These are phyloP conservation scores for Daldinia loculata DNA, from an alignment of 495 filamentous ascomycete species.

Conservation along the genomic window DNA sequence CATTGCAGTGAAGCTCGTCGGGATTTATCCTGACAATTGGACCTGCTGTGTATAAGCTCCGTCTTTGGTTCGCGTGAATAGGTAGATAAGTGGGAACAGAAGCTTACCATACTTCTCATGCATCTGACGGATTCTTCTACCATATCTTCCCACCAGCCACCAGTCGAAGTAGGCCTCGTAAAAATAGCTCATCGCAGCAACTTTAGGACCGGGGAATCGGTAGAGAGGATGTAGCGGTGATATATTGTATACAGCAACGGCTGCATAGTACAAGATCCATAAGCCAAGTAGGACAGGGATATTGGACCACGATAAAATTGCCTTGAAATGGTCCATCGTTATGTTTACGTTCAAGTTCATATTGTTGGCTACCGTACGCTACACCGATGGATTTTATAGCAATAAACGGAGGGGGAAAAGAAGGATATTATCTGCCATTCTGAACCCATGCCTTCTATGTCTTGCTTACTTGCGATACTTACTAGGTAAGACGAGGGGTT, in stretches of 20 bases:
- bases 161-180: constrained; percentile 60
- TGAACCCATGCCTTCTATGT: not conserved
- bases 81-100: not conserved
- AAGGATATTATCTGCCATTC: not conserved
- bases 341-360: not conserved
- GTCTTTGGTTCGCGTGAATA: not conserved
- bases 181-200: constrained; percentile 51
- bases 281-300: not conserved
- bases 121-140: constrained; percentile 55
- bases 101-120: constrained; percentile 56
- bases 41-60: constrained; percentile 40
- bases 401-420: not conserved
- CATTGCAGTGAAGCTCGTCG: constrained; percentile 60
- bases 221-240: constrained; percentile 49
- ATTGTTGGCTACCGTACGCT: not conserved
- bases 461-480: not conserved
- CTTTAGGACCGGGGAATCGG: constrained; percentile 54
- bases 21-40: constrained; percentile 66
- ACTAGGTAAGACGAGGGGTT: not conserved
- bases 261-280: constrained; percentile 5
- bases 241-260: constrained; percentile 23
- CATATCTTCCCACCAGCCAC: constrained; percentile 50
- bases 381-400: not conserved
- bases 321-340: not conserved
- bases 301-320: not conserved